Evolutionary conservation across 1,139 yeast species (phyloP).

Genomic region (Saccharomyces hybrid): DNA sequence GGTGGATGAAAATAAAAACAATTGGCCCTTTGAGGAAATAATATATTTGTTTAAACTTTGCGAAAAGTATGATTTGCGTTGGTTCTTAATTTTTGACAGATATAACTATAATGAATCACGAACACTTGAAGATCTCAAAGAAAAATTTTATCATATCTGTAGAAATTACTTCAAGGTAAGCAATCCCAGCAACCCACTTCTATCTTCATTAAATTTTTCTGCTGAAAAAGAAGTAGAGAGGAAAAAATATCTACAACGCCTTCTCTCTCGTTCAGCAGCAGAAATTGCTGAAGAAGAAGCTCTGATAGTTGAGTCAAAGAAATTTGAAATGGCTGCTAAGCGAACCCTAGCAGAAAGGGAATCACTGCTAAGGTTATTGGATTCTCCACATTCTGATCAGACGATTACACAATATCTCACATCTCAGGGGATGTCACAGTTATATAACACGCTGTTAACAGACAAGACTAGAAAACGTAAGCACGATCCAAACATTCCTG

Average conservation of each 20-base stretch:
- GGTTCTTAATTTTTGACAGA: conserved; percentile 80
- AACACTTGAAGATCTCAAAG: conserved; percentile 69
- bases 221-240: conserved; percentile 67
- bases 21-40: conserved; percentile 79
- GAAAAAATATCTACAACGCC: conserved; percentile 68
- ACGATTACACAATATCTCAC: conserved; percentile 75
- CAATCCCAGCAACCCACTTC: conserved; percentile 39
- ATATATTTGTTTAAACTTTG: conserved; percentile 67
- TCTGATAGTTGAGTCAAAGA: conserved; percentile 81
- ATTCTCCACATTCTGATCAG: conserved; percentile 67
- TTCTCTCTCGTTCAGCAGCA: conserved; percentile 82
- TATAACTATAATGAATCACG: conserved; percentile 38
- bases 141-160: conserved; percentile 62
- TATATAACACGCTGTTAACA: conserved; percentile 73
- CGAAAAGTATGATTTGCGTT: conserved; percentile 66
- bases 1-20: conserved; percentile 12
- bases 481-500: conserved; percentile 38
- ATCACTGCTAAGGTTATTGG: conserved; percentile 67
- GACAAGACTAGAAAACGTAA: conserved; percentile 60
- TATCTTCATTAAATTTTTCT: conserved; percentile 44
- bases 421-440: conserved; percentile 82
- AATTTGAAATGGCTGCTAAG: conserved; percentile 89
- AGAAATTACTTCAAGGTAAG: conserved; percentile 32
- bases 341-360: conserved; percentile 81
- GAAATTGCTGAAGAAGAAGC: conserved; percentile 98